phyloP scores from a whole-genome alignment of 2,329 filamentous ascomycete genomes.

The Lachnum nothofagi region DNA sequence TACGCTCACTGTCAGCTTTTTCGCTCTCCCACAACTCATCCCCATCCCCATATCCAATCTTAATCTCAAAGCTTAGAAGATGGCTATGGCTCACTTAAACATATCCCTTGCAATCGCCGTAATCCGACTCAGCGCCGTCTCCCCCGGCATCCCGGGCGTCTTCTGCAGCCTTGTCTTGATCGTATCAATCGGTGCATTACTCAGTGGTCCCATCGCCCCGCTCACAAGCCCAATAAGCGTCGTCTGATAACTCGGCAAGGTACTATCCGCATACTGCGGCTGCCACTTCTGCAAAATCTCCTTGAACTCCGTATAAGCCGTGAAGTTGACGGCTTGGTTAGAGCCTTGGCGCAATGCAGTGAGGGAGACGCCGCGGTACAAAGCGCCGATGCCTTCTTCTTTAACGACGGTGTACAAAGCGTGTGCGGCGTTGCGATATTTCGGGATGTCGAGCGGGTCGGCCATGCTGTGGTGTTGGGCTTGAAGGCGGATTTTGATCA shows the following conservation, averaged over 20 bases:
- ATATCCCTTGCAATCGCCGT: constrained; percentile 72
- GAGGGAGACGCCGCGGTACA: constrained; percentile 90
- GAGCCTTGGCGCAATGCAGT: constrained; percentile 88
- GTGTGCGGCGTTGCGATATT: constrained; percentile 91
- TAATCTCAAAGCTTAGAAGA: background rate
- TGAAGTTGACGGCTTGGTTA: constrained; percentile 96
- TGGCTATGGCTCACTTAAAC: constrained; percentile 59
- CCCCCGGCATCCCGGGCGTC: constrained; percentile 74
- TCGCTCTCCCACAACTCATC: background rate
- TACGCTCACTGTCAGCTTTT: constrained; percentile 5
- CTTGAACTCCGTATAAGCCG: constrained; percentile 93
- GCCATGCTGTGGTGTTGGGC: constrained; percentile 98
- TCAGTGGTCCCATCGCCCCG: constrained; percentile 91
- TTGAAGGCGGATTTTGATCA: constrained; percentile 97
- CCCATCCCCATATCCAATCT: background rate
- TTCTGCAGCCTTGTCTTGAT: constrained; percentile 97
- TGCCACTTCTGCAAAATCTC: constrained; percentile 67
- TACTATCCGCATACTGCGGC: constrained; percentile 57
- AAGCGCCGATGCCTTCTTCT: constrained; percentile 80
- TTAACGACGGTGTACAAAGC: constrained; percentile 79
- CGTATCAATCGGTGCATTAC: constrained; percentile 96
- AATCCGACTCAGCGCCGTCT: constrained; percentile 76
- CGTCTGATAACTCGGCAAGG: constrained; percentile 83
- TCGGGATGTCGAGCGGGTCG: constrained; percentile 90
- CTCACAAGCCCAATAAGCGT: constrained; percentile 80